Evolutionary conservation across 2,329 filamentous ascomycete genomes (phyloP), one percentile per base, ranked within the genome.

Genomic region (Venturia pyrina): DNA sequence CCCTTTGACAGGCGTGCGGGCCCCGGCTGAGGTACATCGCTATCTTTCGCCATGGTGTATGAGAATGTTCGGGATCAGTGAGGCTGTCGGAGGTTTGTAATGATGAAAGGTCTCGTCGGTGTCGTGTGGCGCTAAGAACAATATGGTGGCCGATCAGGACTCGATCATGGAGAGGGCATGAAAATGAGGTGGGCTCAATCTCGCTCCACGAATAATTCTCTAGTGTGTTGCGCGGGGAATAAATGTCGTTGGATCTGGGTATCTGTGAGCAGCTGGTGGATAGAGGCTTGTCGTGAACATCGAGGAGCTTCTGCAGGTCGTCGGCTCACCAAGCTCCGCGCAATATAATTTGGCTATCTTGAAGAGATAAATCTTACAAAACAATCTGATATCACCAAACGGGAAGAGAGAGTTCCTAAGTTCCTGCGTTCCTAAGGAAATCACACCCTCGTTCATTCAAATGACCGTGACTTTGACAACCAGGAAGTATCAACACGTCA

Each of bases 1-100:
- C 91, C 90, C 66, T 89, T 86, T 69, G 87, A 87, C 70, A 98
- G 81, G 72, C 89, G 91, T 67, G 93, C 93, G 66, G 93, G 93
- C 64, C 93, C 93, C 66, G 93, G 93, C 80, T 93, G 90, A 67
- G 95, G 93, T 71, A 97, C 85, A 69, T 85, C 83, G 69, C 79
- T 82, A 67, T 81, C 78, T 71, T 80, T 80, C 59, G 73, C 76
- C 80, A 83, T 83, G 40, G n/a, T 65, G 63, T 57, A 59, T 57
- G 44, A 48, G 43, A 10, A 50, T 56, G 53, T n/a, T n/a, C 53
- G 53, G 53, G 32, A 32, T 7, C 10, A n/a, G 28, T 5, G 32
- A 59, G 53, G 32, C 53, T 59, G 53, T 32, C 24, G 28, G 32
- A 10, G n/a, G 28, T n/a, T 34, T 1, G 53, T 59, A 37, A 37